Evolutionary conservation across 2,329 filamentous ascomycete species (phyloP).

Genomic region (Aspergillus piperis): DNA sequence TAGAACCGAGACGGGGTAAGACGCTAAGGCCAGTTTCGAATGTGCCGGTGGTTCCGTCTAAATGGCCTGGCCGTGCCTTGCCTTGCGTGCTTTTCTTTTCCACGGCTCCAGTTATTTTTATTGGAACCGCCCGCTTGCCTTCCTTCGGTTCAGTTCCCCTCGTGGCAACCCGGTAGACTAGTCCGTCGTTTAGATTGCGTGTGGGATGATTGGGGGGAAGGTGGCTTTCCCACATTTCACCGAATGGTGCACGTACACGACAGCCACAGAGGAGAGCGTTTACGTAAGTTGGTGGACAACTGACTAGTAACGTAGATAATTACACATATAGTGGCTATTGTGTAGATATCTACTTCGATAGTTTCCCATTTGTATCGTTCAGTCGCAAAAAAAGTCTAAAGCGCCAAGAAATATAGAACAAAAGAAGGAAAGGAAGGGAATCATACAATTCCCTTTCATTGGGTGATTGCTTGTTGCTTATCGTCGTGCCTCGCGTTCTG

Average conservation of each 20-base stretch:
- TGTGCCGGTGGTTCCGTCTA: slow-evolving; percentile 2
- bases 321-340: too few species aligned
- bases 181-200: background rate
- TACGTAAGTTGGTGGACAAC: too few species aligned
- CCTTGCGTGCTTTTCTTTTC: too few species aligned
- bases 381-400: background rate
- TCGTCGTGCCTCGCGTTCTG: slow-evolving; percentile 15
- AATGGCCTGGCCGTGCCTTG: background rate
- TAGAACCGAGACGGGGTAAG: background rate
- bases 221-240: background rate
- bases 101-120: background rate
- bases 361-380: background rate
- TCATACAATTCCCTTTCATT: slow-evolving; percentile 1
- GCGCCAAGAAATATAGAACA: background rate
- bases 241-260: background rate
- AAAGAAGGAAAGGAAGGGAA: background rate
- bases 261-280: background rate
- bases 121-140: background rate
- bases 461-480: background rate
- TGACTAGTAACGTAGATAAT: too few species aligned
- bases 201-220: background rate
- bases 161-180: too few species aligned
- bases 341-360: too few species aligned
- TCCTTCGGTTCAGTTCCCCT: too few species aligned
- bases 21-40: slow-evolving; percentile 1